These are phyloP conservation scores for Eimeria tenella DNA, from an alignment of 169 alveolate genomes.

Conservation along the genomic window DNA sequence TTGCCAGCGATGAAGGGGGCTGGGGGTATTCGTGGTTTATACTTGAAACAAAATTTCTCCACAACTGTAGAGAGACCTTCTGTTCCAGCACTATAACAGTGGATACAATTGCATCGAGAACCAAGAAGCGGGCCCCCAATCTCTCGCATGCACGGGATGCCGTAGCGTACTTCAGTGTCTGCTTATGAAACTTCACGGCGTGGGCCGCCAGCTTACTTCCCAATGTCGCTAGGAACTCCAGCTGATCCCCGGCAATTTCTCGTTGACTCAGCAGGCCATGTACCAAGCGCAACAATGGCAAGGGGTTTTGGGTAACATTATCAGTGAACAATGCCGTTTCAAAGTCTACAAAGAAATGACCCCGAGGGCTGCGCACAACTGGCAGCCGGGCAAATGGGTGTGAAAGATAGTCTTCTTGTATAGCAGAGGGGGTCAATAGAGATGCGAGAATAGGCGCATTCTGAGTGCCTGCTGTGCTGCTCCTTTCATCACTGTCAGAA, in stretches of 20 bases:
- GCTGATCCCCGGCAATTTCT: background rate
- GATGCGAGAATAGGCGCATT: no score
- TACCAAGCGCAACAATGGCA: background rate
- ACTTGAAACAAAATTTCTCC: background rate
- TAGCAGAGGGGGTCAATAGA: no score
- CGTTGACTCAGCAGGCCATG: background rate
- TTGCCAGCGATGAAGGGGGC: background rate
- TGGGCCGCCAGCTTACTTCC: background rate
- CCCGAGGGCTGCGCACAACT: background rate
- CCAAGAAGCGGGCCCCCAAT: background rate
- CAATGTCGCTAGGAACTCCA: background rate
- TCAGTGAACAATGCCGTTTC: background rate
- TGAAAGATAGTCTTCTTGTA: no score
- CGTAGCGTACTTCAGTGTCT: background rate
- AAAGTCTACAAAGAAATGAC: background rate
- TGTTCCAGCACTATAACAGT: background rate
- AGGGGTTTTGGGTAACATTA: background rate
- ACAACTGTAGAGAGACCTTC: background rate
- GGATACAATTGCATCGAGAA: slow-evolving; percentile 10
- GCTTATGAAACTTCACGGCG: background rate
- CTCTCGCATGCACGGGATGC: background rate
- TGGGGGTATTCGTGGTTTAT: background rate
- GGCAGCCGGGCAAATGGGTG: slow-evolving; percentile 37
- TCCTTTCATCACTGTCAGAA: background rate
- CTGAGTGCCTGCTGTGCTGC: no score